Evolutionary conservation across 805 yeast species (phyloP), one percentile per base, ranked within the genome.

Genomic region (Wickerhamomyces canadensis): DNA sequence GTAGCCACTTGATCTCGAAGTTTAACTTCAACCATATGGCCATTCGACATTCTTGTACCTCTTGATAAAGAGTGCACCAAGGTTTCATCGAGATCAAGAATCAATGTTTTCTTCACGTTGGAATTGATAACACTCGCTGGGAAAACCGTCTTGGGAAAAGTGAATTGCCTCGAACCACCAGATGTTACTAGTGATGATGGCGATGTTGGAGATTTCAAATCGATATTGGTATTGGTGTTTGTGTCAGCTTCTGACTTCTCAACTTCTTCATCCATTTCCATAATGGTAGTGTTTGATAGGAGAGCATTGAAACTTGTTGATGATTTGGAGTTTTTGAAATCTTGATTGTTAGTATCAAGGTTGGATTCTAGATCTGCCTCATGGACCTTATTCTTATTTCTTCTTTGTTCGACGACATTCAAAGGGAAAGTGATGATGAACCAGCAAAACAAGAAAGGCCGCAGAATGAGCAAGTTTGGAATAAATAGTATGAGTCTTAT

Each of bases 61-160:
- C 94, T 69, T 5, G 94, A 79, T 39, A 88, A 69, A 2, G 98
- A 88, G 57, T 93, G 98, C 39, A 93, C 88, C 38, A 93, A 65
- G 0, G 98, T 93, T 54, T 93, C 98, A 60, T 91, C 98, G 22
- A 93, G 71, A 56, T 93, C 98, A 18, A 93, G 66, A 1, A 93
- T 84, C 22, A 93, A 68, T 1, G 87, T 81, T 53, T 87, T 88
- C 46, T 69, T 71, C 42, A 49, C 64, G 49, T 49, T 51, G 5
- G 59, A 52, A 19, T 52, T 55, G n/a, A 61, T 68, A 59, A 67
- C 46, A 34, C 62, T 67, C 31, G 59, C 60, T 0, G 73, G 73
- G 43, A 66, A 68, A 9, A 68, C 55, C 8, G 65, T 63, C 36
- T 64, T 57, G 1, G 73, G 73, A 26, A 60, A 41, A 4, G 55